Conservation (phyloP, 352 stramenopile genomes). For the Thraustochytrium sp. region DNA sequence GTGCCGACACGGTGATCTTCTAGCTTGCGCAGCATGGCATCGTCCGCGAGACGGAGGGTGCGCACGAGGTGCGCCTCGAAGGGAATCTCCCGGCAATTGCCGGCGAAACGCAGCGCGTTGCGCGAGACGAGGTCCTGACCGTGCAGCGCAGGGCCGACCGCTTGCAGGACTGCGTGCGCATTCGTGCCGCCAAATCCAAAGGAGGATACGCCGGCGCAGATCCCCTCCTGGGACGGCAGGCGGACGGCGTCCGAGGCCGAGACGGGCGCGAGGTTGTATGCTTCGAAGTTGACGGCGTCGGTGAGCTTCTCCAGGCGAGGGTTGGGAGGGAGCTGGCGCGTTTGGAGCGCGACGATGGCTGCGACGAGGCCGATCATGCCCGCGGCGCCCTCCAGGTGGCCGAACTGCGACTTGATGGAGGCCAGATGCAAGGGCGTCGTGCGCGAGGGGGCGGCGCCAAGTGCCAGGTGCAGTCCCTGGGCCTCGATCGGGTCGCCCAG, state of each 20-base stretch:
- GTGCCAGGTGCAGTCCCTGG: background rate
- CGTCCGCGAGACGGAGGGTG: background rate
- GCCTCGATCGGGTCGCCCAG: conserved; percentile 58
- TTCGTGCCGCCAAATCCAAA: conserved; percentile 46
- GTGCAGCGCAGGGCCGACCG: background rate
- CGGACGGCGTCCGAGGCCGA: background rate
- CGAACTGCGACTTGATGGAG: conserved; percentile 59
- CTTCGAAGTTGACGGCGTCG: background rate
- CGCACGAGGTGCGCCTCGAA: background rate
- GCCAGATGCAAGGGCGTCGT: conserved; percentile 52
- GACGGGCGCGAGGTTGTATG: background rate
- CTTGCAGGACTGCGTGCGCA: conserved; percentile 22
- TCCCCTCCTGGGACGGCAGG: background rate
- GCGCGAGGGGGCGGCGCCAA: background rate
- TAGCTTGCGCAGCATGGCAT: background rate
- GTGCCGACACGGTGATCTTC: background rate
- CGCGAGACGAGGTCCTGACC: background rate
- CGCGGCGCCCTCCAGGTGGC: conserved; percentile 56
- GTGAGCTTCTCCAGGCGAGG: conserved; percentile 16
- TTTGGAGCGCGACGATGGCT: conserved; percentile 48
- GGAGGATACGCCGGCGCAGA: background rate
- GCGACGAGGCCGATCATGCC: conserved; percentile 55
- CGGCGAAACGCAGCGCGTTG: background rate
- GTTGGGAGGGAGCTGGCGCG: conserved; percentile 46
- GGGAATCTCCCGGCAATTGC: background rate